Evolutionary conservation across 1,139 yeast genomes (phyloP).

Genomic region (Saccharomyces hybrid): DNA sequence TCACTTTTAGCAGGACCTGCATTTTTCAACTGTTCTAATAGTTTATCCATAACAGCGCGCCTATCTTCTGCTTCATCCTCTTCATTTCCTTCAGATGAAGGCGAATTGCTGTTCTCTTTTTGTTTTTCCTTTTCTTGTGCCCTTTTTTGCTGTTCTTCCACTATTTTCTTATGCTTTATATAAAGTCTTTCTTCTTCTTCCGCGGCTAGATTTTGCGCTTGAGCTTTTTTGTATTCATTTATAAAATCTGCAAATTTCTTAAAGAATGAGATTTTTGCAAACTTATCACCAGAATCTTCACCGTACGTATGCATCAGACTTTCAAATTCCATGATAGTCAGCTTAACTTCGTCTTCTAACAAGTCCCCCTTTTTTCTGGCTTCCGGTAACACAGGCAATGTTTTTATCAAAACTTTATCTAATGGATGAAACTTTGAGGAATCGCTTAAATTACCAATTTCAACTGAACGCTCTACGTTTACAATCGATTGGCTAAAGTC

Average conservation of each 20-base stretch:
- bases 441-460: slow-evolving; percentile 70
- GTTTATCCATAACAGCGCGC: slow-evolving; percentile 62
- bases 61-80: slow-evolving; percentile 34
- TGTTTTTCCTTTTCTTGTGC: slow-evolving; percentile 15
- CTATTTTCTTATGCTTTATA: slow-evolving; percentile 53
- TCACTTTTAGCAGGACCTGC: slow-evolving; percentile 68
- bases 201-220: slow-evolving; percentile 51
- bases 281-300: slow-evolving; percentile 64
- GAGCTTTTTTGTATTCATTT: slow-evolving; percentile 58
- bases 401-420: slow-evolving; percentile 56
- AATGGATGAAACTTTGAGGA: slow-evolving; percentile 66
- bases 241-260: slow-evolving; percentile 59
- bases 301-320: slow-evolving; percentile 67
- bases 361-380: slow-evolving; percentile 63
- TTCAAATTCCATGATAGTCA: slow-evolving; percentile 61
- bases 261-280: slow-evolving; percentile 60
- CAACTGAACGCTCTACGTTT: slow-evolving; percentile 66
- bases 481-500: slow-evolving; percentile 49
- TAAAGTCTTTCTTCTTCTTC: slow-evolving; percentile 67
- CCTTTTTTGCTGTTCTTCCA: slow-evolving; percentile 39
- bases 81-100: slow-evolving; percentile 14
- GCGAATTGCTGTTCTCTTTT: slow-evolving; percentile 6
- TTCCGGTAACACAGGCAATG: slow-evolving; percentile 56
- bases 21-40: slow-evolving; percentile 63
- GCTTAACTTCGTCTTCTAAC: slow-evolving; percentile 52